phyloP scores from a whole-genome alignment of 768 basidiomycete genomes.

The Gelatoporia subvermispora region DNA sequence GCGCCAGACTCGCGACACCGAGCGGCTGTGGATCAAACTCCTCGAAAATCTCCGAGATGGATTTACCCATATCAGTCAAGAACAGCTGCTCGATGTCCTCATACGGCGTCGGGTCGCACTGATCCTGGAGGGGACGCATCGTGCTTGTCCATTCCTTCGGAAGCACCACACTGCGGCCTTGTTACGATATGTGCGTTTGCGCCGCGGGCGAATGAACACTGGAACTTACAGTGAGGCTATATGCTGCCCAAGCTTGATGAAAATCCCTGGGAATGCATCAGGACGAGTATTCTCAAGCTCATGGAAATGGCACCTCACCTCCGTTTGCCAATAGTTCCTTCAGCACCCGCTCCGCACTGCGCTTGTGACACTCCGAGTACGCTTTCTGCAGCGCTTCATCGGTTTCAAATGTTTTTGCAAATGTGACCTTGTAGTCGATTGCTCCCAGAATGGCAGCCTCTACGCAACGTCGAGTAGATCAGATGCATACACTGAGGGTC shows the following conservation, averaged over 20 bases:
- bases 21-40: slow-evolving; percentile 86
- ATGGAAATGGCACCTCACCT: slow-evolving; percentile 40
- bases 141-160: slow-evolving; percentile 60
- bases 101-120: slow-evolving; percentile 85
- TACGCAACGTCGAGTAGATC: slow-evolving; percentile 28
- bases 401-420: slow-evolving; percentile 47
- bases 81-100: slow-evolving; percentile 75
- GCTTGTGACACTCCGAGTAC: slow-evolving; percentile 73
- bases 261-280: slow-evolving; percentile 48
- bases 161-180: slow-evolving; percentile 40
- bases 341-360: slow-evolving; percentile 76
- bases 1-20: slow-evolving; percentile 93
- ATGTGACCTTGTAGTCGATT: slow-evolving; percentile 70
- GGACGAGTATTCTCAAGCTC: neutral
- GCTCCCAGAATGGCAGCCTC: slow-evolving; percentile 60
- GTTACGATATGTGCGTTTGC: slow-evolving; percentile 20
- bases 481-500: neutral
- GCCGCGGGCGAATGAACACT: neutral
- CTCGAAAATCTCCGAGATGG: slow-evolving; percentile 72
- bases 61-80: slow-evolving; percentile 67
- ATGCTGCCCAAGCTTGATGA: slow-evolving; percentile 88
- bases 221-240: slow-evolving; percentile 60
- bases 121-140: slow-evolving; percentile 75
- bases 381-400: slow-evolving; percentile 48
- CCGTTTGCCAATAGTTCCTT: slow-evolving; percentile 86